Base-by-base conservation (phyloP, 805 yeast genomes). In the Saccharomycopsis olivae region DNA sequence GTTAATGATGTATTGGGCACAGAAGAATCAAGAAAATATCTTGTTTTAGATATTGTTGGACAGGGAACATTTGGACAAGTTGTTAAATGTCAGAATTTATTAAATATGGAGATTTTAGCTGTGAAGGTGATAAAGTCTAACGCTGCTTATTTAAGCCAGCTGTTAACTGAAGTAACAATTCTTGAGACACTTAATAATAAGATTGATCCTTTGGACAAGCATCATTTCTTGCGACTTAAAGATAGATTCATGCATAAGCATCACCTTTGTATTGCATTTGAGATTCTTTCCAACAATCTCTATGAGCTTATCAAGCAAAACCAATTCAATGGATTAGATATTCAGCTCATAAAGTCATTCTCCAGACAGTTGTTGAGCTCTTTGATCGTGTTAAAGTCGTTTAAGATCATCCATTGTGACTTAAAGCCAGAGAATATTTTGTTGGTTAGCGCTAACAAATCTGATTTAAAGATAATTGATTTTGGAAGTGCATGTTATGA, bases 41-140 rank as follows among this genome's bases (percentile, higher is more conserved):
- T 92, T 53, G 96, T 92, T 4, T 63, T 92, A 43, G 97, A 89
- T 58, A 68, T 92, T 13, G 61, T 92, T 31, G 99, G 99, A 1
- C 89, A 88, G 47, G 99, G 99, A 2, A 88, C 98, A 1, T 92
- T 92, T 66, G 98, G 98, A 8, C 97, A 92, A 61, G 99, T 92
- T 35, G 94, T 88, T 31, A 92, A 89, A 61, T 44, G 47, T 20
- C 64, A 61, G 46, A 73, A 73, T 53, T 63, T 81, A 53, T 57
- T 70, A 29, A 83, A 87, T 34, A 92, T 86, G 54, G 89, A 85
- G 47, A 73, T 89, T 16, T 84, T 88, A 19, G 98, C 98, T 1
- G 94, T 92, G 28, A 92, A 92, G 60, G 94, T 92, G 33, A 84
- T 92, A 43, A 92, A 89, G 57, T 81, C 95, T 27, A 82, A 82